phyloP scores from a whole-genome alignment of 305 asterid species.

The Solanum aculeatissimum region DNA sequence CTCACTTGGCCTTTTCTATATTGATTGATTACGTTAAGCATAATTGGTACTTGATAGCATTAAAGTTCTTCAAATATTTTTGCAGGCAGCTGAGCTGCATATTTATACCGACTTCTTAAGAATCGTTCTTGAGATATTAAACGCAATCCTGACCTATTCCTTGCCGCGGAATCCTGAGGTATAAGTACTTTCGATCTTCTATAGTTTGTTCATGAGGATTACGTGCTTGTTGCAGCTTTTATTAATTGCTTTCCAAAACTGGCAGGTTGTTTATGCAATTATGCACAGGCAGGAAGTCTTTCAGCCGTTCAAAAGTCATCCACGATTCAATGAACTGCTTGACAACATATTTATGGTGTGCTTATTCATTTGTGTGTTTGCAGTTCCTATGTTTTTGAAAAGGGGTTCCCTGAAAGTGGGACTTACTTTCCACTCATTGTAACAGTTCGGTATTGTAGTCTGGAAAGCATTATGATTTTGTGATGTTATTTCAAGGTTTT shows the following conservation, averaged over 20 bases:
- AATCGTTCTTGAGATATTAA: constrained; percentile 84
- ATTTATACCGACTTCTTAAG: constrained; percentile 83
- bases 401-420: background rate
- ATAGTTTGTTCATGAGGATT: background rate
- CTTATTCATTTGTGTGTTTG: background rate
- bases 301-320: constrained; percentile 92
- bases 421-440: background rate
- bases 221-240: background rate
- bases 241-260: constrained; percentile 10
- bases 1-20: background rate
- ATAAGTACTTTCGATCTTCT: constrained; percentile 2
- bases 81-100: constrained; percentile 80
- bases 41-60: background rate
- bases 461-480: background rate
- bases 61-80: background rate
- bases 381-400: background rate
- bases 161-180: constrained; percentile 97
- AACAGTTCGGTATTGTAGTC: background rate
- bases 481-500: constrained; percentile 34
- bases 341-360: constrained; percentile 83
- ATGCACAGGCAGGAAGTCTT: constrained; percentile 98
- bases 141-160: constrained; percentile 73
- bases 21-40: background rate
- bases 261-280: constrained; percentile 91
- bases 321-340: constrained; percentile 87